phyloP scores from a whole-genome alignment of 108 stramenopile genomes.

The Stephanodiscus triporus region DNA sequence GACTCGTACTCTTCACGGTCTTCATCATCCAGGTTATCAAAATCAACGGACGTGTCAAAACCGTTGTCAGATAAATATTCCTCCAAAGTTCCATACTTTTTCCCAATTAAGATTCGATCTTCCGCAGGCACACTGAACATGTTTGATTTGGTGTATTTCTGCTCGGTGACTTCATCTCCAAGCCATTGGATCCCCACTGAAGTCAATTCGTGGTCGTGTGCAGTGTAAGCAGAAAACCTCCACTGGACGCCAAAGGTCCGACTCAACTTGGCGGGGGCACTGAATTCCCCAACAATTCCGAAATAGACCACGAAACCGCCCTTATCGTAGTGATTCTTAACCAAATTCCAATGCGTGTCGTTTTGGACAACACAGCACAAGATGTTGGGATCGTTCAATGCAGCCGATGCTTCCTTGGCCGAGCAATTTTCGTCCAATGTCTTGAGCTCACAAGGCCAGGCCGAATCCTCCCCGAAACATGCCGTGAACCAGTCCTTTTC shows the following conservation, averaged over 20 bases:
- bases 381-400: too few relatives aligned
- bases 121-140: slow-evolving; percentile 17
- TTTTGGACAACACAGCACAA: too few relatives aligned
- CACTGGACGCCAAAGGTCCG: slow-evolving; percentile 11
- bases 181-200: slow-evolving; percentile 3
- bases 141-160: slow-evolving; percentile 24
- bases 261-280: slow-evolving; percentile 9
- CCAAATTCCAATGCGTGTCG: slow-evolving; percentile 13
- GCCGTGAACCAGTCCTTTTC: too few relatives aligned
- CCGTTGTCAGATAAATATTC: slow-evolving; percentile 13
- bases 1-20: neutral
- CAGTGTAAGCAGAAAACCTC: slow-evolving; percentile 16
- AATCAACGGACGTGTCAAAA: neutral
- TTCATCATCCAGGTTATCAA: slow-evolving; percentile 8
- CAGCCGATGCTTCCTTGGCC: too few relatives aligned
- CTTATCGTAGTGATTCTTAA: slow-evolving; percentile 8
- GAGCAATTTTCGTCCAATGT: too few relatives aligned
- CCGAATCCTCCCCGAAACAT: too few relatives aligned
- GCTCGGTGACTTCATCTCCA: slow-evolving; percentile 8
- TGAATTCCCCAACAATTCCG: slow-evolving; percentile 12
- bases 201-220: slow-evolving; percentile 8
- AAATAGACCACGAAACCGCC: slow-evolving; percentile 25
- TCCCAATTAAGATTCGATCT: slow-evolving; percentile 19
- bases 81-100: slow-evolving; percentile 1
- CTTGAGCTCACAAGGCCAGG: too few relatives aligned